Evolutionary conservation across 2,329 filamentous ascomycete species (phyloP).

Genomic region (Stromatinia cepivora): DNA sequence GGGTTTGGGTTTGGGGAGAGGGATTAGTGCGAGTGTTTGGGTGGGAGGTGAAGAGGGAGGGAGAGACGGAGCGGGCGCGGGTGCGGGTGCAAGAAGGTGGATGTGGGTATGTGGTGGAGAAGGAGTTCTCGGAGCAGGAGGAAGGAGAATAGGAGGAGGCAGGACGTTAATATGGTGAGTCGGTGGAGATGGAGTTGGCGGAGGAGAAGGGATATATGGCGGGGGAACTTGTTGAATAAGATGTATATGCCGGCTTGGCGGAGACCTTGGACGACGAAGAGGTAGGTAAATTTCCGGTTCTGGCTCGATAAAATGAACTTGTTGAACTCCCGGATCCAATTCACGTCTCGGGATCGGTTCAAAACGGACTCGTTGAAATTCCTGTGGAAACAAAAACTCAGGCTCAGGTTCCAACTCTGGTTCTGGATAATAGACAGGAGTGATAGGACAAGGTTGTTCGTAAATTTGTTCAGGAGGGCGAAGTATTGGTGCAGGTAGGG

Average conservation of each 20-base stretch:
- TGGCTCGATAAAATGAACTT: not conserved
- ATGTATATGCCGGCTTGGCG: not conserved
- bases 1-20: not conserved
- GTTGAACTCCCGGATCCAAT: not conserved
- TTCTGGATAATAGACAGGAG: not conserved
- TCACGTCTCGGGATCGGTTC: not conserved
- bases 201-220: not conserved
- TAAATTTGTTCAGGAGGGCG: not conserved
- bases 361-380: not conserved
- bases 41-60: not conserved
- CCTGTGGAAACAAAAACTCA: not conserved
- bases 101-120: not conserved
- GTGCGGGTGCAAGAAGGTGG: not conserved
- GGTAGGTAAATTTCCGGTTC: not conserved
- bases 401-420: not conserved
- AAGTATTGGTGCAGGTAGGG: not conserved
- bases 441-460: not conserved
- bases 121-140: not conserved
- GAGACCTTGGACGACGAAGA: not conserved
- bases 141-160: no score
- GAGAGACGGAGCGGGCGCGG: not conserved
- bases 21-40: not conserved
- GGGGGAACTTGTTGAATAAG: not conserved
- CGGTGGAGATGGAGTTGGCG: not conserved
- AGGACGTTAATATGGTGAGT: no score